Conservation (phyloP, 345 rosid genomes). For the Boechera divaricarpa region DNA sequence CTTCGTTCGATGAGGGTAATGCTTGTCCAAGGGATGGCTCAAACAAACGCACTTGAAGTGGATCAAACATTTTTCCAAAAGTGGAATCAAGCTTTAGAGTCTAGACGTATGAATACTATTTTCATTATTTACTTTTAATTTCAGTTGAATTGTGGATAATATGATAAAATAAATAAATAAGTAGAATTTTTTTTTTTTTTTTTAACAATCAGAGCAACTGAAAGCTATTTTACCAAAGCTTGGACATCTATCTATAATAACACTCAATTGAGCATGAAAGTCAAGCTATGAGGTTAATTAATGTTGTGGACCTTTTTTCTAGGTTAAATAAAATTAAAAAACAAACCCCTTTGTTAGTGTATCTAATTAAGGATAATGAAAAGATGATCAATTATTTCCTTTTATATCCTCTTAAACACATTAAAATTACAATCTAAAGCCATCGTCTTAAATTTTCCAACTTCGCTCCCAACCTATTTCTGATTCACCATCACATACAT, state of each 20-base stretch:
- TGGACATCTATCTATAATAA: not conserved
- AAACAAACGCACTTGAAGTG: too few species aligned
- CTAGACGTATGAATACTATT: too few species aligned
- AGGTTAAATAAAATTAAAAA: too few species aligned
- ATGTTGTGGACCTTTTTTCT: constrained; percentile 28
- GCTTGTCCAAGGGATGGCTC: too few species aligned
- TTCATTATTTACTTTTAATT: not conserved
- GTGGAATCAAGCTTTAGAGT: too few species aligned
- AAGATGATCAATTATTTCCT: not conserved
- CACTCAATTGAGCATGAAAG: not conserved
- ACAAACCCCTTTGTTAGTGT: not conserved
- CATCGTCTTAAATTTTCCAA: constrained; percentile 45
- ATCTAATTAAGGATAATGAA: constrained; percentile 1
- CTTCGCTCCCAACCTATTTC: constrained; percentile 46
- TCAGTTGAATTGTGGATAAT: not conserved
- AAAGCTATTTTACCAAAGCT: not conserved
- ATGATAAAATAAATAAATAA: too few species aligned
- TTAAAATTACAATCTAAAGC: constrained; percentile 26
- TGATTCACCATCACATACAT: constrained; percentile 37
- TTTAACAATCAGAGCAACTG: too few species aligned
- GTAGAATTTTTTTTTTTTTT: too few species aligned
- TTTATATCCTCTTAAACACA: constrained; percentile 12
- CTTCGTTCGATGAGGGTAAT: too few species aligned
- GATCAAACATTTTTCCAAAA: too few species aligned
- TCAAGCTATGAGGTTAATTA: constrained; percentile 16